Evolutionary conservation across 2,329 filamentous ascomycete genomes (phyloP).

Genomic region (Alternaria longipes): DNA sequence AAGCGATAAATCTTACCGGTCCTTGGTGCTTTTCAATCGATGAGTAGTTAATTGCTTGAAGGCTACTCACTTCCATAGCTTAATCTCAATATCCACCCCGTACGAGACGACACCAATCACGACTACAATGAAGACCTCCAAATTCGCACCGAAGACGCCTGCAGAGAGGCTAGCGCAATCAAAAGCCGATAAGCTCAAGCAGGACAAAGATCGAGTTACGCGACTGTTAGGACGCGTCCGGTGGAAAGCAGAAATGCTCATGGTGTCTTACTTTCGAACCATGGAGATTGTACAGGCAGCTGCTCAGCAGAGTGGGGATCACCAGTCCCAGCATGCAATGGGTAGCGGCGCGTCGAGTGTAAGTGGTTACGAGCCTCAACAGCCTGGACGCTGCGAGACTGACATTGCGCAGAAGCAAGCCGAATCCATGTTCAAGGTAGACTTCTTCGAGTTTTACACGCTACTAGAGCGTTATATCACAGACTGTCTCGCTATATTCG

Average conservation of each 20-base stretch:
- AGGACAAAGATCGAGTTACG: constrained; percentile 41
- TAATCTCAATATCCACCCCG: not conserved
- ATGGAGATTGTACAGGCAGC: constrained; percentile 35
- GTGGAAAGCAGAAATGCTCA: constrained; percentile 50
- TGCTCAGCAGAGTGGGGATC: constrained; percentile 23
- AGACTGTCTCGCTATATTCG: constrained; percentile 71
- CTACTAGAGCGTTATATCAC: constrained; percentile 76
- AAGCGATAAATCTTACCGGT: not conserved
- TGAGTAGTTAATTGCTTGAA: not conserved
- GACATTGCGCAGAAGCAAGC: constrained; percentile 37
- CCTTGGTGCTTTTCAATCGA: not conserved
- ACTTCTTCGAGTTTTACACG: constrained; percentile 80
- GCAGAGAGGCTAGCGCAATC: constrained; percentile 36
- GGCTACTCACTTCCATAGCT: not conserved
- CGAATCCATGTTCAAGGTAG: constrained; percentile 75
- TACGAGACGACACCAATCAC: not conserved
- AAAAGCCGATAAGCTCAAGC: constrained; percentile 37
- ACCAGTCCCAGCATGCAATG: constrained; percentile 22
- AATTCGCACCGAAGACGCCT: constrained; percentile 44
- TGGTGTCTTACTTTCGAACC: constrained; percentile 41
- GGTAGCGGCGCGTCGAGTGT: constrained; percentile 32
- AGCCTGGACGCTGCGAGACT: constrained; percentile 1
- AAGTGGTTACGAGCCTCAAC: constrained; percentile 5
- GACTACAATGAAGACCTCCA: constrained; percentile 36
- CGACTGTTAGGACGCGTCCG: constrained; percentile 40